Base-by-base conservation (phyloP, 176 grass and related monocot genomes). In the Triticum turgidum region DNA sequence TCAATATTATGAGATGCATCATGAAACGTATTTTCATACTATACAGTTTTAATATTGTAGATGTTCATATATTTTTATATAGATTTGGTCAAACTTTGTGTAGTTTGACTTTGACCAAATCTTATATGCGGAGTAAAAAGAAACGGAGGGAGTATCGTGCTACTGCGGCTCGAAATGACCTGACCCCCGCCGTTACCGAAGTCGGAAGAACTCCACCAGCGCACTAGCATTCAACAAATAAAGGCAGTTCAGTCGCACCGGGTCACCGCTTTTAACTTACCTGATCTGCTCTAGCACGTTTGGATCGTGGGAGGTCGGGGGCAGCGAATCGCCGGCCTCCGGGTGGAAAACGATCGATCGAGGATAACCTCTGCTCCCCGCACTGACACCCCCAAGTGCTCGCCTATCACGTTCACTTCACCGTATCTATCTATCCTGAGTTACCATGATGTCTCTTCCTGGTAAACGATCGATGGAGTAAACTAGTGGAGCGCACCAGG, bases 221-320 rank as follows among this genome's bases (percentile, higher is more conserved):
- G 22, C 65, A 11, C 41, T 42, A 11, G 81, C 56, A 3, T n/a
- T 5, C 61, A 27, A 9, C 14, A 76, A 20, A 34, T 51, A 76
- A 76, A 65, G 80, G 35, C 29, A 3, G 35, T 80, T 17, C 42
- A 68, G 80, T 45, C 35, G 29, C 56, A 47, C 27, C 39, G 45
- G 80, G 12, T 68, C 21, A 80, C 85, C 65, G 5, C 62, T 75
- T 83, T 47, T 14, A 61, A 11, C 80, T 90, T 91, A 8, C 89
- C 85, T 91, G 89, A 76, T 59, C 75, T 18, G 81, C 34, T 87
- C 18, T 61, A 87, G 87, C 85, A 91, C 85, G 85, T 73, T 79
- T 6, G 74, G 38, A 51, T 77, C 61, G 29, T 56, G 30, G 24
- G 11, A 13, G 13, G 18, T 5, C 9, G 20, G 34, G 34, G 68